A percentile compares a stretch with the other conserved stretches of the same genome.
These are phyloP conservation scores for Castanea sativa DNA, from an alignment of 306 rosid species.

Conservation along the genomic window DNA sequence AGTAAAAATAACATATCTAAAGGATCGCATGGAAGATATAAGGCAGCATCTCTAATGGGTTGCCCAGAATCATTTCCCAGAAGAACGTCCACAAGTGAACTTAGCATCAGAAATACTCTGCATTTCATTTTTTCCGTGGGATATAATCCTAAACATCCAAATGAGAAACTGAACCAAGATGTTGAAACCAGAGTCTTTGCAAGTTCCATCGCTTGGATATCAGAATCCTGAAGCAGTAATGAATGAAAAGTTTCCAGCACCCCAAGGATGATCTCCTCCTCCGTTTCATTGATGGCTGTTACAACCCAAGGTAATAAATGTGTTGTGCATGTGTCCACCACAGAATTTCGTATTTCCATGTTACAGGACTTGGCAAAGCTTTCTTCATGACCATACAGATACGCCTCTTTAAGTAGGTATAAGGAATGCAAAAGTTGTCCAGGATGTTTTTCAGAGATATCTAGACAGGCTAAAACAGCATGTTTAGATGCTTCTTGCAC, in stretches of 20 bases:
- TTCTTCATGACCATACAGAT: constrained; percentile 51
- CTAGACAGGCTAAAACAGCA: constrained; percentile 65
- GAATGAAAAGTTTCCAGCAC: constrained; percentile 73
- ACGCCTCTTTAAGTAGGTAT: constrained; percentile 80
- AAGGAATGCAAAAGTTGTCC: constrained; percentile 64
- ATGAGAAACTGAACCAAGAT: constrained; percentile 85
- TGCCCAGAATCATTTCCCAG: constrained; percentile 70
- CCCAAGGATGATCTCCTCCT: constrained; percentile 74
- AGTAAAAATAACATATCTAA: constrained; percentile 75
- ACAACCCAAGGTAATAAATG: constrained; percentile 81
- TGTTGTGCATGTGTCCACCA: constrained; percentile 50
- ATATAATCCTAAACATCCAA: constrained; percentile 84
- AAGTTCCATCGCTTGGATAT: constrained; percentile 41
- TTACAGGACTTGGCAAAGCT: constrained; percentile 33
- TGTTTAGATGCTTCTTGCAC: constrained; percentile 56
- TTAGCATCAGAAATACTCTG: constrained; percentile 70
- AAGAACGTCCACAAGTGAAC: constrained; percentile 71
- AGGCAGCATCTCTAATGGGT: constrained; percentile 61
- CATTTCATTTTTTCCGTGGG: constrained; percentile 65
- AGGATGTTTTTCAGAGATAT: constrained; percentile 44
- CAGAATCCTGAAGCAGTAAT: constrained; percentile 53
- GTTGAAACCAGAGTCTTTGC: constrained; percentile 56
- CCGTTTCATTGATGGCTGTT: constrained; percentile 52
- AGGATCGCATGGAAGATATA: constrained; percentile 75
- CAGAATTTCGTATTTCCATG: constrained; percentile 41